Evolutionary conservation across 2,329 filamentous ascomycete genomes (phyloP), one percentile per base, ranked within the genome.

Genomic region (Diplodia seriata): DNA sequence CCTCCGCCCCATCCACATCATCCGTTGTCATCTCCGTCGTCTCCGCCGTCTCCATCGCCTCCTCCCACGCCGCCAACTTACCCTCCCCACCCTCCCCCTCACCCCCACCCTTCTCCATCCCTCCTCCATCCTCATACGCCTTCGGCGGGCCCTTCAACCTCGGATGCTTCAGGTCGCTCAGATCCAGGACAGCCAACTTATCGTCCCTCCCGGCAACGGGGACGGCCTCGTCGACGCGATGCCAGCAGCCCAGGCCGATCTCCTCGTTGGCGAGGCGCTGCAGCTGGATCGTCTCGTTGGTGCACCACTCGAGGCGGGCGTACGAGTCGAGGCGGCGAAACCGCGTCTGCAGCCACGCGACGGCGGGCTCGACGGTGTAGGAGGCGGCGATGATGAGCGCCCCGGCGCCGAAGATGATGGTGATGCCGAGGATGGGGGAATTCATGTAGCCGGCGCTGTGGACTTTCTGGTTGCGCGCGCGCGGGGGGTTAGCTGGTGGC

Each of bases 351-450:
- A 54, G 2, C 12, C 49, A 64, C 1, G 20, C 49, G 9, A 54
- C n/a, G 8, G 43, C 2, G 1, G 61, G 49, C 18, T 29, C 61
- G 20, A 64, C 43, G 12, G 49, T 18, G 36, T 64, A 64, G 1
- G 61, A 64, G 11, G 53, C 8, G 4, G 71, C n/a, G n/a, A 74
- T 70, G 26, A 75, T 68, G 1, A 73, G 53, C 6, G 68, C 26
- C 14, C 74, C 73, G 9, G 73, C 18, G 1, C 55, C 47, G 7
- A 73, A 63, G 8, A 72, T 74, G 9, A 73, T 23, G 1, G 49
- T 51, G 1, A 74, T 53, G 2, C 73, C 73, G 8, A 75, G 63
- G 4, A 74, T 69, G 26, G 70, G 71, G 68, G 74, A 75, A 3
- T 69, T 72, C 1, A 70, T 71, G 68, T 74, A 73, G 7, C 64